phyloP scores from a whole-genome alignment of 2,329 filamentous ascomycete species.

The Penicillium janthinellum region DNA sequence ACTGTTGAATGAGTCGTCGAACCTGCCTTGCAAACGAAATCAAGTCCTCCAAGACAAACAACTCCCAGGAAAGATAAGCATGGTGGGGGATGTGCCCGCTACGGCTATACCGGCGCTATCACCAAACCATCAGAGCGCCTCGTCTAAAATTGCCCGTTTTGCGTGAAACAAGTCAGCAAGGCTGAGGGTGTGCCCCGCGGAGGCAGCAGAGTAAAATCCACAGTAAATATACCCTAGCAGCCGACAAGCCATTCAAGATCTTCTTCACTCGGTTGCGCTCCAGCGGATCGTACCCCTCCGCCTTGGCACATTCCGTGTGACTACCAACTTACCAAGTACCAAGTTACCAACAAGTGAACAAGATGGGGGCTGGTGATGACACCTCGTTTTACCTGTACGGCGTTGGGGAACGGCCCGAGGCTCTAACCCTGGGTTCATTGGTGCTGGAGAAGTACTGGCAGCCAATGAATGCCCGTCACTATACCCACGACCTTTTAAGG shows the following conservation, averaged over 20 bases:
- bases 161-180: not conserved
- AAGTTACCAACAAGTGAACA: not conserved
- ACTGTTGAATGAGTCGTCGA: not conserved
- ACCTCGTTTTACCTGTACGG: conserved; percentile 31
- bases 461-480: conserved; percentile 30
- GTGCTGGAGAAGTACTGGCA: conserved; percentile 32
- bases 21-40: not conserved
- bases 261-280: not conserved
- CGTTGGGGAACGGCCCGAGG: conserved; percentile 29
- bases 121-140: conserved; percentile 1
- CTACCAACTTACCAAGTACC: too few species aligned
- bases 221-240: not conserved
- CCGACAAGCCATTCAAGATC: not conserved
- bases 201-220: conserved; percentile 3
- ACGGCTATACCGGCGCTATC: not conserved
- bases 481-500: conserved; percentile 26
- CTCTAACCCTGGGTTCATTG: conserved; percentile 28
- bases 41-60: not conserved
- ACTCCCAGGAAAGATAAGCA: not conserved
- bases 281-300: not conserved
- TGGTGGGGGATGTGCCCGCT: not conserved
- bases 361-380: conserved; percentile 22
- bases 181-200: conserved; percentile 2
- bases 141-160: conserved; percentile 21
- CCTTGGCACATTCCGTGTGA: conserved; percentile 2